Percentiles rank a stretch among this genome's conserved stretches.
These are phyloP conservation scores for Musa schizocarpa DNA, from an alignment of 176 grass and related monocot genomes.

Conservation along the genomic window DNA sequence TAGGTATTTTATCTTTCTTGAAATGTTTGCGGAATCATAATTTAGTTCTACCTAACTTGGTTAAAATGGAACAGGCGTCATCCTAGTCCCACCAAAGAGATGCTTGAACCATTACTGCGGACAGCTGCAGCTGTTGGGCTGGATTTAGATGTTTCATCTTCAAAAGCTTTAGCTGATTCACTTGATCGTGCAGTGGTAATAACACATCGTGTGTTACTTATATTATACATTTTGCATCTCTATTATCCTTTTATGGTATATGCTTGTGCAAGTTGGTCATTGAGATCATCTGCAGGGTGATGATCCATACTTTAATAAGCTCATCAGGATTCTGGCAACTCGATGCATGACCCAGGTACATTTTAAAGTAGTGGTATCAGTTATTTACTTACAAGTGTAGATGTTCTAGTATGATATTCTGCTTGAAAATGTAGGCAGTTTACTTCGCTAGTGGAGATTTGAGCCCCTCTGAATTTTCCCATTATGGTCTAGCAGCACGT, in stretches of 20 bases:
- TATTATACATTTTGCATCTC: neutral
- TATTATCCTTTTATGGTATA: neutral
- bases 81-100: conserved; percentile 88
- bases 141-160: conserved; percentile 80
- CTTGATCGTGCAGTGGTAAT: conserved; percentile 84
- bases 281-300: conserved; percentile 43
- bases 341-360: conserved; percentile 97
- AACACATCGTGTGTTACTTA: neutral
- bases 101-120: conserved; percentile 92
- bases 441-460: conserved; percentile 99
- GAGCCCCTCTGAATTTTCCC: conserved; percentile 66
- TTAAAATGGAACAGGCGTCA: conserved; percentile 54
- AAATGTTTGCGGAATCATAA: neutral
- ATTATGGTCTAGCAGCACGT: conserved; percentile 89
- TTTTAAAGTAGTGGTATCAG: neutral
- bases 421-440: conserved; percentile 58
- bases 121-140: conserved; percentile 79
- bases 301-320: conserved; percentile 98
- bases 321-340: conserved; percentile 93
- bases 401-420: conserved; percentile 8
- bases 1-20: neutral
- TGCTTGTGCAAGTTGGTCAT: conserved; percentile 9
- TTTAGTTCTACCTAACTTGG: conserved; percentile 19
- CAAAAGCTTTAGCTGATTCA: conserved; percentile 95
- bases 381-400: neutral